phyloP scores from a whole-genome alignment of 495 filamentous ascomycete genomes.

The Talaromyces thailandensis region DNA sequence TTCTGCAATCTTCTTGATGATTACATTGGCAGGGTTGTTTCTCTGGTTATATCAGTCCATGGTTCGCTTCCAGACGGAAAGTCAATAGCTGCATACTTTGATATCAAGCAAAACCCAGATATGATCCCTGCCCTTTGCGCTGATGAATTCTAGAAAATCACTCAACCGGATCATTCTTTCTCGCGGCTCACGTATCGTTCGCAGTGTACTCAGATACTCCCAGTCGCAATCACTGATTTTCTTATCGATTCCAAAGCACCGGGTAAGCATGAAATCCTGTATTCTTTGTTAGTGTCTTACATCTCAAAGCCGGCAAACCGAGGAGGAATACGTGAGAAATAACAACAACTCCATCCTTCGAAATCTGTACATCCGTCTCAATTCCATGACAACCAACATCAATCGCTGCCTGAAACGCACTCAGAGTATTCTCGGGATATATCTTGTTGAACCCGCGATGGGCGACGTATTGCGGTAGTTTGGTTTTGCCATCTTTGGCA shows the following conservation, averaged over 20 bases:
- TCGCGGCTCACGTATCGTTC: slow-evolving; percentile 57
- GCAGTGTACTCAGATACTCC: slow-evolving; percentile 56
- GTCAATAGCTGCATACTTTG: slow-evolving; percentile 45
- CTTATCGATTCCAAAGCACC: slow-evolving; percentile 66
- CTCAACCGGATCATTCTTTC: slow-evolving; percentile 62
- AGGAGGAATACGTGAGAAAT: slow-evolving; percentile 57
- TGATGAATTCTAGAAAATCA: slow-evolving; percentile 70
- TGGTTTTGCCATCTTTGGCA: slow-evolving; percentile 11
- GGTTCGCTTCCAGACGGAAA: neutral
- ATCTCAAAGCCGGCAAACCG: neutral
- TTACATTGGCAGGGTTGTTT: slow-evolving; percentile 58
- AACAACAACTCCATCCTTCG: slow-evolving; percentile 76
- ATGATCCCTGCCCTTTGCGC: slow-evolving; percentile 46
- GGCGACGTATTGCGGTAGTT: slow-evolving; percentile 66
- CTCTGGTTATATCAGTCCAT: slow-evolving; percentile 23
- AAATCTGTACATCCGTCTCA: slow-evolving; percentile 81
- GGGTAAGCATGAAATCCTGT: slow-evolving; percentile 65
- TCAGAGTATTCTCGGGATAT: slow-evolving; percentile 81
- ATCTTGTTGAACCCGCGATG: slow-evolving; percentile 77
- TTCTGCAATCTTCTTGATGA: slow-evolving; percentile 56
- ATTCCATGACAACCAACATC: slow-evolving; percentile 68
- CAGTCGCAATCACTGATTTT: slow-evolving; percentile 70
- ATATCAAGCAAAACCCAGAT: slow-evolving; percentile 85
- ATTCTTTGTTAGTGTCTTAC: slow-evolving; percentile 4
- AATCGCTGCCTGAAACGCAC: slow-evolving; percentile 64